Evolutionary conservation across 169 alveolate genomes (phyloP).

Genomic region (Eimeria falciformis): DNA sequence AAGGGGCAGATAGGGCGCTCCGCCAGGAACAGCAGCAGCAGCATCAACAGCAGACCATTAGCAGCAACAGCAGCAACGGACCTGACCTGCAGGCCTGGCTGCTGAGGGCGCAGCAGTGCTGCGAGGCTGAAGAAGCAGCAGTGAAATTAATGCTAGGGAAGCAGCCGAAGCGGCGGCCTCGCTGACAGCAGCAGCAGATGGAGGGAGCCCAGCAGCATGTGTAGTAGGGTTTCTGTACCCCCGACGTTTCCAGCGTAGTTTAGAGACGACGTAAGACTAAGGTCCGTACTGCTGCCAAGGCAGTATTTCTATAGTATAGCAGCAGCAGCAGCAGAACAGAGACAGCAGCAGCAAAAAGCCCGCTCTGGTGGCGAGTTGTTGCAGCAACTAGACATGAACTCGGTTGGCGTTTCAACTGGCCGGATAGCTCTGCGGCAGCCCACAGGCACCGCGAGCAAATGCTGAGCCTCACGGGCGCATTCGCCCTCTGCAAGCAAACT

Average conservation of each 20-base stretch:
- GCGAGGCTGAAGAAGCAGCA: constrained; percentile 19
- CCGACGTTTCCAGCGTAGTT: no score
- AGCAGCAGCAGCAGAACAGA: neutral
- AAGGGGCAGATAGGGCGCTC: constrained; percentile 29
- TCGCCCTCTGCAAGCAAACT: no score
- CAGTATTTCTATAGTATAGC: neutral
- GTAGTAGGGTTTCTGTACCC: no score
- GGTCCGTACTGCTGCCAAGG: neutral
- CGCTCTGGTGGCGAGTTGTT: neutral
- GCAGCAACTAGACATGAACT: neutral
- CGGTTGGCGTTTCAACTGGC: no score
- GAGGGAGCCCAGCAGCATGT: constrained; percentile 29
- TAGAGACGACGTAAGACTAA: no score
- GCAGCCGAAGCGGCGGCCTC: constrained; percentile 2
- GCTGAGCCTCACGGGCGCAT: no score
- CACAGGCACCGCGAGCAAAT: no score
- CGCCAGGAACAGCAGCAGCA: constrained; percentile 27
- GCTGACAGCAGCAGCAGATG: constrained; percentile 38
- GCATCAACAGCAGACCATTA: constrained; percentile 14
- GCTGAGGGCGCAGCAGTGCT: constrained; percentile 33
- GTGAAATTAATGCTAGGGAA: neutral
- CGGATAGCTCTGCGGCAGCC: no score
- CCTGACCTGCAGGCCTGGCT: constrained; percentile 41
- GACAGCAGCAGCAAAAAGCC: constrained; percentile 18
- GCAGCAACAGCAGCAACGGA: constrained; percentile 30